phyloP scores from a whole-genome alignment of 1,284 basidiomycete species.

The Irpex lacteus region DNA sequence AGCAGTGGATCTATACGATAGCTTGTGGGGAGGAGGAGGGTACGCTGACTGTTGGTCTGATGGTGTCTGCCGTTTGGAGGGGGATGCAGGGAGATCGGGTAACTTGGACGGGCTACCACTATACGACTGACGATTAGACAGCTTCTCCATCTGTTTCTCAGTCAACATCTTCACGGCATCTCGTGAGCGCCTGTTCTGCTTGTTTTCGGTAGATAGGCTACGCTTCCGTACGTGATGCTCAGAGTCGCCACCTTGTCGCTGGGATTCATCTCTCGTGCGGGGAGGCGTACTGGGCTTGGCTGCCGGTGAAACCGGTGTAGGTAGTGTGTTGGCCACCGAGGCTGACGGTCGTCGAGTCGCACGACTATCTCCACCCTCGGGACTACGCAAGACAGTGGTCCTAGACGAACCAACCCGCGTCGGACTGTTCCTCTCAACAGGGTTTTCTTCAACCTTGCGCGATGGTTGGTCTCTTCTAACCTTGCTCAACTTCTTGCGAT shows the following conservation, averaged over 20 bases:
- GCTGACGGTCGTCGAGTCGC: background rate
- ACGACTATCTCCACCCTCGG: background rate
- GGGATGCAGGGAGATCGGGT: background rate
- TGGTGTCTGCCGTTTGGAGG: background rate
- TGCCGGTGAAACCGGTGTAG: conserved; percentile 1
- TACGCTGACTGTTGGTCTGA: background rate
- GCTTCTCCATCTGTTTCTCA: conserved; percentile 29
- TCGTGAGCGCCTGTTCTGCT: conserved; percentile 17
- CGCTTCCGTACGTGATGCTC: background rate
- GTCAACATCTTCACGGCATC: conserved; percentile 28
- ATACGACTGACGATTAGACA: conserved; percentile 13
- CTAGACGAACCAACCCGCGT: background rate
- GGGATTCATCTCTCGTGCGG: background rate
- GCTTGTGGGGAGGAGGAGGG: conserved; percentile 1
- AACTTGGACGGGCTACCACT: background rate
- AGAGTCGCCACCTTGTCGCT: conserved; percentile 1
- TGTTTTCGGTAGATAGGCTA: conserved; percentile 4
- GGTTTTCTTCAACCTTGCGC: conserved; percentile 9
- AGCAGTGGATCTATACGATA: conserved; percentile 4
- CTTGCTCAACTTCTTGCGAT: conserved; percentile 23
- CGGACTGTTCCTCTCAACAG: background rate
- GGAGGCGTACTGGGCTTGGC: background rate
- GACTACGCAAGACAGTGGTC: background rate
- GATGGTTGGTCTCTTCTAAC: conserved; percentile 18
- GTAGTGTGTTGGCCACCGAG: background rate